Percentiles rank a stretch among this genome's conserved stretches.
phyloP scores from a whole-genome alignment of 2,329 filamentous ascomycete genomes.

The Neonectria ditissima region DNA sequence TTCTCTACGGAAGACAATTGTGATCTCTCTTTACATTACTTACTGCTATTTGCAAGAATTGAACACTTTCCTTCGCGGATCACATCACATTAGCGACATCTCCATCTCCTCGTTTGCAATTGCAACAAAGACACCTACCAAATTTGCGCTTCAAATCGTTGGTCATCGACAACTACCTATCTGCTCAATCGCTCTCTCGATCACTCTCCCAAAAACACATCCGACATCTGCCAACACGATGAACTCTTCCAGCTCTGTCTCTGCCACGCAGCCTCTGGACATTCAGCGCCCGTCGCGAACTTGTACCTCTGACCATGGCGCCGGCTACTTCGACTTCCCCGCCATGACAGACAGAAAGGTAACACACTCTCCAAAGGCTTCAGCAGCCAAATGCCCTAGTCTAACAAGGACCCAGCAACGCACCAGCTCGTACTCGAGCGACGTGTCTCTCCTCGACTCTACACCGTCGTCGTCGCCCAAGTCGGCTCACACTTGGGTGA shows the following conservation, averaged over 20 bases:
- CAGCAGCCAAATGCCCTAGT: not conserved
- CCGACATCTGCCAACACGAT: constrained; percentile 20
- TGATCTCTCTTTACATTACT: not conserved
- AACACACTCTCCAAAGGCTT: constrained; percentile 6
- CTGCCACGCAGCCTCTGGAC: constrained; percentile 29
- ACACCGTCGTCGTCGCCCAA: constrained; percentile 46
- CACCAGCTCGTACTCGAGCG: constrained; percentile 48
- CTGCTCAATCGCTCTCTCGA: constrained; percentile 1
- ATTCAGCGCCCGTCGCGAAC: constrained; percentile 27
- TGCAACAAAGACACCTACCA: not conserved
- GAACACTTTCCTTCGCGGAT: constrained; percentile 12
- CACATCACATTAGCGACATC: constrained; percentile 31
- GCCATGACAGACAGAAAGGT: constrained; percentile 43
- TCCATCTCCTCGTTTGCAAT: not conserved
- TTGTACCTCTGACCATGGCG: constrained; percentile 38
- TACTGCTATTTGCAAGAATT: not conserved
- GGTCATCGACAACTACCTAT: constrained; percentile 6
- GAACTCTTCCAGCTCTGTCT: constrained; percentile 18
- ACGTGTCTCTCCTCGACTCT: constrained; percentile 41
- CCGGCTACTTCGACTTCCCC: constrained; percentile 38
- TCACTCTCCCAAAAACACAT: not conserved
- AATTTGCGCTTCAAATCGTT: constrained; percentile 7
- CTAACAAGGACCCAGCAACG: constrained; percentile 43
- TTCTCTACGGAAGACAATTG: not conserved
- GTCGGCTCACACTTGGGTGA: constrained; percentile 49